Evolutionary conservation across 2,329 filamentous ascomycete genomes (phyloP).

Genomic region (Exutisphaerella laricina): DNA sequence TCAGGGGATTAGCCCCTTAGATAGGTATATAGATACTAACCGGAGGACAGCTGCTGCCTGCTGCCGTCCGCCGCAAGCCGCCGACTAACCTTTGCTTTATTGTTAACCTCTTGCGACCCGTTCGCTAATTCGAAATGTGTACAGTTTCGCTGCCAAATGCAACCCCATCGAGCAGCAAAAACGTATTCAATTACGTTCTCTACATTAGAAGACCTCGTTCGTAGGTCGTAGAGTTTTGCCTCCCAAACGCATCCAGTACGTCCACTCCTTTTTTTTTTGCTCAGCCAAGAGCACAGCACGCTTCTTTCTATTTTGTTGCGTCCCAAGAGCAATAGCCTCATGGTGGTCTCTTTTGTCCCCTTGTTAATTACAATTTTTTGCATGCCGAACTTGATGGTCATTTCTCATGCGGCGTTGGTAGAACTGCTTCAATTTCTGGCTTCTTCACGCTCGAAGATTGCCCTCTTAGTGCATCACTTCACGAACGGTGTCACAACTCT

Average conservation of each 20-base stretch:
- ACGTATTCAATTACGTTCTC: not conserved
- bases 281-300: not conserved
- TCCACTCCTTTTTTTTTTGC: not conserved
- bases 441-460: too few relatives aligned
- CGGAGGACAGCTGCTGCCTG: not conserved
- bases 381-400: too few relatives aligned
- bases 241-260: too few relatives aligned
- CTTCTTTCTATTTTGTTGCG: not conserved
- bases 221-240: too few relatives aligned
- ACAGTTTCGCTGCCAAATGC: not conserved
- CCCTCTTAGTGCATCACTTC: too few relatives aligned
- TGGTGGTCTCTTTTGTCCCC: too few relatives aligned
- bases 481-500: too few relatives aligned
- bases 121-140: not conserved
- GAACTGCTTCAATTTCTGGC: too few relatives aligned
- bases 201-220: too few relatives aligned
- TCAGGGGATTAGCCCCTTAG: not conserved
- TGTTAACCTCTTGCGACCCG: not conserved
- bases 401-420: too few relatives aligned
- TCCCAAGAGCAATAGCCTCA: too few relatives aligned
- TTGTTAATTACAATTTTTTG: too few relatives aligned
- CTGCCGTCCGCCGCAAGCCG: not conserved
- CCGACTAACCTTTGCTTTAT: not conserved
- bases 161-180: not conserved
- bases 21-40: slow-evolving; percentile 1